Percentiles rank a stretch among this genome's conserved stretches.
phyloP scores from a whole-genome alignment of 2,329 filamentous ascomycete genomes.

The Colletotrichum brevisporum region DNA sequence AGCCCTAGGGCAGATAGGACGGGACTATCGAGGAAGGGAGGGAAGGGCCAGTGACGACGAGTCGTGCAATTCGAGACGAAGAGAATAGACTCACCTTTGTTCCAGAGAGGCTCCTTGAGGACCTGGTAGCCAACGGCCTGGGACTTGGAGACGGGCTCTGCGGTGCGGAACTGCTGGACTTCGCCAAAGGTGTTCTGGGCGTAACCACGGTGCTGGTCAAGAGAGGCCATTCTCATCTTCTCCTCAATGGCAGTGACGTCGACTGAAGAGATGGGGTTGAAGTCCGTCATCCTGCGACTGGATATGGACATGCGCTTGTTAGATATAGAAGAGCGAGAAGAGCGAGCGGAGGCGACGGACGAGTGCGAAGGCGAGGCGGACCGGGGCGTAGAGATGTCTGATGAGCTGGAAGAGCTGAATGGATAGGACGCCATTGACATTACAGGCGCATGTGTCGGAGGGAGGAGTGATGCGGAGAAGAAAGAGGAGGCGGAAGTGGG shows the following conservation, averaged over 20 bases:
- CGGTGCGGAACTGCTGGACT: constrained; percentile 67
- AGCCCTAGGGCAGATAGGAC: constrained; percentile 7
- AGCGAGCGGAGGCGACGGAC: constrained; percentile 62
- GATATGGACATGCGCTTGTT: constrained; percentile 66
- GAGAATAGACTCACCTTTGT: constrained; percentile 67
- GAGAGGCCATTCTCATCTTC: constrained; percentile 71
- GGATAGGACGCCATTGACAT: constrained; percentile 48
- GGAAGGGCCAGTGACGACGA: not conserved
- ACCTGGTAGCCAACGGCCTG: constrained; percentile 73
- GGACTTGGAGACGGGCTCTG: constrained; percentile 66
- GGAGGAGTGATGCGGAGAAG: constrained; percentile 38
- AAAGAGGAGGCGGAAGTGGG: constrained; percentile 40
- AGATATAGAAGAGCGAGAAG: constrained; percentile 66
- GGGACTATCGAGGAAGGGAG: not conserved
- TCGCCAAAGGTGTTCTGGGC: constrained; percentile 68
- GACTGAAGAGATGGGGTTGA: constrained; percentile 70
- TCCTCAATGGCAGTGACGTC: constrained; percentile 71
- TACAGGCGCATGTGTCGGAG: constrained; percentile 41
- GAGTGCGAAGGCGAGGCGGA: constrained; percentile 65
- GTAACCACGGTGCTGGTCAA: constrained; percentile 74
- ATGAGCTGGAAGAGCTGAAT: constrained; percentile 62
- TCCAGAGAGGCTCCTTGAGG: constrained; percentile 74
- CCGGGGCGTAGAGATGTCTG: constrained; percentile 68
- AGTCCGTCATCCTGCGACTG: constrained; percentile 64
- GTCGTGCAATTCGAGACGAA: constrained; percentile 9